Percentiles rank a stretch among this genome's conserved stretches.
Evolutionary conservation across 73 alveolate species (phyloP).

Genomic region (Symbiodinium pilosum): DNA sequence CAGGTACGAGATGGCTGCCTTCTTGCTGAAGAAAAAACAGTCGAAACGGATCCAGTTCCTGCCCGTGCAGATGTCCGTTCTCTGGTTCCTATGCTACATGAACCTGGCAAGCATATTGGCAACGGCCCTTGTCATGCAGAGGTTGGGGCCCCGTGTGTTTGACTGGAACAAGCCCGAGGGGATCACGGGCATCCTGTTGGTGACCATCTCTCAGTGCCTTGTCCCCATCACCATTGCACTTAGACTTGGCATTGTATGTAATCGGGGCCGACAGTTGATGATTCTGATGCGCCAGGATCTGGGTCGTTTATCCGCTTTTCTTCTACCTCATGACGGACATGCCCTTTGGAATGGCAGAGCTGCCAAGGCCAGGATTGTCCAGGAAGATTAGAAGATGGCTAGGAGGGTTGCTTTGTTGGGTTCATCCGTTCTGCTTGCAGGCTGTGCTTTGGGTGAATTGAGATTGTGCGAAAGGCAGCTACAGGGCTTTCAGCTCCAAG

Average conservation of each 20-base stretch:
- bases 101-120: background rate
- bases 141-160: background rate
- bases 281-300: background rate
- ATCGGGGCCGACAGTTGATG: too few relatives aligned
- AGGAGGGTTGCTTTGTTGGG: background rate
- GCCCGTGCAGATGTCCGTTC: conserved; percentile 47
- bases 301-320: conserved; percentile 8
- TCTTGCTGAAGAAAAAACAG: background rate
- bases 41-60: background rate
- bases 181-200: background rate
- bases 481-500: background rate
- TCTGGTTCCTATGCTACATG: conserved; percentile 13
- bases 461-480: background rate
- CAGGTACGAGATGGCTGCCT: conserved; percentile 23
- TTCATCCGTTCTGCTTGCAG: too few relatives aligned
- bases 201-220: background rate
- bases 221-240: too few relatives aligned
- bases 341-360: background rate
- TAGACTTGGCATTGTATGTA: too few relatives aligned
- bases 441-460: too few relatives aligned
- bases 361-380: background rate
- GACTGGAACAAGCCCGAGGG: background rate
- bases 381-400: too few relatives aligned
- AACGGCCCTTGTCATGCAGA: background rate
- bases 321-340: conserved; percentile 32